Evolutionary conservation across 116 monocot genomes (phyloP).

Genomic region (Papilionanthe hybrid): DNA sequence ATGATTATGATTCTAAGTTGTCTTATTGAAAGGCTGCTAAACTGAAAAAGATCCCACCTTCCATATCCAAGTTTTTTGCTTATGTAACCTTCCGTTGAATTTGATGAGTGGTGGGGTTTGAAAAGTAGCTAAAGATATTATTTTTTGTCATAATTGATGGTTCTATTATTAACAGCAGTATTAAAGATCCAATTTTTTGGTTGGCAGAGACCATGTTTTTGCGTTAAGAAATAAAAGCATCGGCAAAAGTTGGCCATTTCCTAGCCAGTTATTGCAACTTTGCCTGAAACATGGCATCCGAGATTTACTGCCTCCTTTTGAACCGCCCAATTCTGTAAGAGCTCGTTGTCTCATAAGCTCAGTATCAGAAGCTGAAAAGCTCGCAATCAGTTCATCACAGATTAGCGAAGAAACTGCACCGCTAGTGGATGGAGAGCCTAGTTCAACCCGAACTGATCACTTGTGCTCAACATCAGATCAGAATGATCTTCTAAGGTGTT

Average conservation of each 20-base stretch:
- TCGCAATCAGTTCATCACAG: not conserved
- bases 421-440: not conserved
- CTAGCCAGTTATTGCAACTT: slow-evolving; percentile 37
- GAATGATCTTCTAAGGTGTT: not conserved
- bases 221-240: slow-evolving; percentile 54
- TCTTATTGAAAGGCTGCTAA: not conserved
- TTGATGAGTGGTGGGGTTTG: slow-evolving; percentile 8
- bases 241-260: slow-evolving; percentile 68
- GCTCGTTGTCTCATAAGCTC: slow-evolving; percentile 6
- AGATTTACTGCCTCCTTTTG: slow-evolving; percentile 74
- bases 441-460: not conserved
- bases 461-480: not conserved
- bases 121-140: not conserved
- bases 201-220: slow-evolving; percentile 69
- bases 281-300: slow-evolving; percentile 66
- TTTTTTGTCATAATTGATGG: slow-evolving; percentile 4
- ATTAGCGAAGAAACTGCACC: not conserved
- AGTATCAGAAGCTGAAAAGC: not conserved
- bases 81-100: not conserved
- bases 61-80: not conserved
- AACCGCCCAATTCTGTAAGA: slow-evolving; percentile 57
- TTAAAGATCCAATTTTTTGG: slow-evolving; percentile 14
- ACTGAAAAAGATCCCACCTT: not conserved
- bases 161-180: slow-evolving; percentile 4
- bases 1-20: slow-evolving; percentile 7